phyloP scores from a whole-genome alignment of 2,329 filamentous ascomycete species.

The Botrytis medusae region DNA sequence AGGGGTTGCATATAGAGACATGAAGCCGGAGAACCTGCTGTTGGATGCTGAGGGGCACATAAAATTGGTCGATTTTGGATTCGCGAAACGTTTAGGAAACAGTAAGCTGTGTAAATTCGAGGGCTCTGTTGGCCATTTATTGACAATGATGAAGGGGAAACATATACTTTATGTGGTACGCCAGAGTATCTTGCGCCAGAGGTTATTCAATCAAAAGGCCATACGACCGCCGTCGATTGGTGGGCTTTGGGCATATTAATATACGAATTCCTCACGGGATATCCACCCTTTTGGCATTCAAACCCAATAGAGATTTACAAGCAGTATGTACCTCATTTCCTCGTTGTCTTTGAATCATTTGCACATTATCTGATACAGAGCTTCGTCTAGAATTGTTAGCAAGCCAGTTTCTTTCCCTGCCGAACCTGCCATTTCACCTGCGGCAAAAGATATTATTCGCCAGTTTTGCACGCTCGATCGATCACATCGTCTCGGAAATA shows the following conservation, averaged over 20 bases:
- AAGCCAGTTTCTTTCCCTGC: conserved; percentile 72
- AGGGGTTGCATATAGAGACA: conserved; percentile 75
- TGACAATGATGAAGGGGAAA: conserved; percentile 26
- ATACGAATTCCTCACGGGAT: conserved; percentile 82
- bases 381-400: conserved; percentile 65
- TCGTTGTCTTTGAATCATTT: background rate
- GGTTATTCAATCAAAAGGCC: conserved; percentile 79
- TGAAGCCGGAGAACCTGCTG: conserved; percentile 82
- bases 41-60: conserved; percentile 77
- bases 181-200: conserved; percentile 83
- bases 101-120: conserved; percentile 41
- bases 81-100: conserved; percentile 74
- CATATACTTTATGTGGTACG: conserved; percentile 80
- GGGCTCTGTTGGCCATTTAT: background rate
- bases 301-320: conserved; percentile 88
- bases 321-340: conserved; percentile 51
- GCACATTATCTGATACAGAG: conserved; percentile 1
- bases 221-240: conserved; percentile 78
- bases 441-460: conserved; percentile 73
- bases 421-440: conserved; percentile 61
- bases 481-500: conserved; percentile 74
- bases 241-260: conserved; percentile 83
- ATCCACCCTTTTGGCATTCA: conserved; percentile 83
- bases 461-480: conserved; percentile 78
- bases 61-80: conserved; percentile 82